Percentiles rank a stretch among this genome's conserved stretches.
Evolutionary conservation across 352 stramenopile species (phyloP).

Genomic region (Globisporangium nunn): DNA sequence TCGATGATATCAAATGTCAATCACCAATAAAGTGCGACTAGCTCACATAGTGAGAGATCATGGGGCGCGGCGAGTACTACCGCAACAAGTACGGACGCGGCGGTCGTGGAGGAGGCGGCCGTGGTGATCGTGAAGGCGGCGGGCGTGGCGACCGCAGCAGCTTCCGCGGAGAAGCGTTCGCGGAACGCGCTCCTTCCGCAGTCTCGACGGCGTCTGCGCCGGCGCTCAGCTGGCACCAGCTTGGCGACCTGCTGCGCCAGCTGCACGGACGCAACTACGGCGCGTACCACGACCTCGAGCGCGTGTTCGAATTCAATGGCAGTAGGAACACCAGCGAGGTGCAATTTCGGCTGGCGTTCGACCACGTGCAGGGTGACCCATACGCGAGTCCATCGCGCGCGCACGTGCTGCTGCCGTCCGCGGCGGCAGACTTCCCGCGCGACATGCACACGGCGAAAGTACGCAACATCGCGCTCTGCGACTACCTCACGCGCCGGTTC

Average conservation of each 20-base stretch:
- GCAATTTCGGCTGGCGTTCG: constrained; percentile 84
- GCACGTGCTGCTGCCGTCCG: constrained; percentile 77
- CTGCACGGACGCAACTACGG: constrained; percentile 82
- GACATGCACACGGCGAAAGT: constrained; percentile 67
- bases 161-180: background rate
- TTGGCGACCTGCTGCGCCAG: constrained; percentile 37
- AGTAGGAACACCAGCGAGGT: constrained; percentile 8
- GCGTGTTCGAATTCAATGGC: constrained; percentile 30
- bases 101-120: constrained; percentile 20
- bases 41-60: constrained; percentile 10
- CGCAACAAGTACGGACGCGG: constrained; percentile 85
- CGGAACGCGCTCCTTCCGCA: constrained; percentile 6
- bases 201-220: constrained; percentile 4
- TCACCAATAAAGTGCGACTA: no score
- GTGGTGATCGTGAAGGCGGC: background rate
- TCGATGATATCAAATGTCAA: background rate
- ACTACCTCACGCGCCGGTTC: constrained; percentile 89
- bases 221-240: constrained; percentile 35
- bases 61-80: constrained; percentile 86
- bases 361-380: constrained; percentile 92
- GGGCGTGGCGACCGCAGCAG: background rate
- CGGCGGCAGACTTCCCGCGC: constrained; percentile 73
- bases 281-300: constrained; percentile 73
- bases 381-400: constrained; percentile 93
- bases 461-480: constrained; percentile 80